Evolutionary conservation across 75 land plant genomes (phyloP), one percentile per base, ranked within the genome.

Genomic region (Isoetes taiwanensis): DNA sequence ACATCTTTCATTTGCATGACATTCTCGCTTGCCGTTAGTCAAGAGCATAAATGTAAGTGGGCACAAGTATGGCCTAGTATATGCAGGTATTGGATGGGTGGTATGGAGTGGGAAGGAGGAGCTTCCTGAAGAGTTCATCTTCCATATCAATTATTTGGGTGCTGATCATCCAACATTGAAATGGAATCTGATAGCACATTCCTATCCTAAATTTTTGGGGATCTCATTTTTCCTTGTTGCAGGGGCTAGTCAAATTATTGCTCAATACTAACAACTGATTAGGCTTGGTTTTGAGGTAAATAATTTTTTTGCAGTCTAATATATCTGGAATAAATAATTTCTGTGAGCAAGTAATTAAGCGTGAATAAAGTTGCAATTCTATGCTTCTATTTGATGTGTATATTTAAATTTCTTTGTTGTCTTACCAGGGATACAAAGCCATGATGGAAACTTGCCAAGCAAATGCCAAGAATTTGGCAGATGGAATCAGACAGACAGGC

Each of bases 31-130:
- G 54, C 74, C 80, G 16, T 46, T 70, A 57, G 81, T 78, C 43
- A 77, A 60, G 67, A 78, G 81, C 64, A 78, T 78, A 65, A 78
- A 78, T 41, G 80, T 76, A 10, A 78, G 81, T 28, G 81, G 81
- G 1, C 81, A 78, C 71, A 76, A 76, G 25, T 76, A 76, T 32
- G 79, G 79, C 9, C 79, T 76, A 2, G 79, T 76, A 12, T 78
- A 78, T 28, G 73, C 81, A 23, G 81, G 81, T 2, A 54, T 78
- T 19, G 81, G 81, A 3, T 78, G 81, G 81, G 64, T 53, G 2
- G 24, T 78, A 3, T 78, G 81, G 81, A 53, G 80, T 34, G 32
- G 62, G 28, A 71, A 76, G 55, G 53, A 56, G 23, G 80, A 78
- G 23, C 53, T 78, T 35, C 81, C 81, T 2, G 81, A 78, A 17